phyloP scores from a whole-genome alignment of 371 early-diverging fungal genomes.

The Nematocida minor region DNA sequence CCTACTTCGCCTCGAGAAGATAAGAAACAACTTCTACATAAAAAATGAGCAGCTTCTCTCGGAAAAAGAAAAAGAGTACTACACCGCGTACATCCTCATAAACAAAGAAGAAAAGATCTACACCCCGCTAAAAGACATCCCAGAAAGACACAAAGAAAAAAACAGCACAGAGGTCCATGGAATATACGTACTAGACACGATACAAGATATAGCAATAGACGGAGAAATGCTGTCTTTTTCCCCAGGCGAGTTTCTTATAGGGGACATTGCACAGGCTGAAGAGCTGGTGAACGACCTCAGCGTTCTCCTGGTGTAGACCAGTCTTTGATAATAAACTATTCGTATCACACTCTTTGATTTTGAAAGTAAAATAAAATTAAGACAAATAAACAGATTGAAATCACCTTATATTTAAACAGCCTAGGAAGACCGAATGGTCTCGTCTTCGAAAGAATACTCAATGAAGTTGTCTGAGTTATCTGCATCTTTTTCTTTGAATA shows the following conservation, averaged over 20 bases:
- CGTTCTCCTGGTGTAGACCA: neutral
- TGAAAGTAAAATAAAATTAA: neutral
- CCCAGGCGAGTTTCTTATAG: conserved; percentile 42
- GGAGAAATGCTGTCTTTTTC: conserved; percentile 4
- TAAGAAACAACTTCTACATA: conserved; percentile 28
- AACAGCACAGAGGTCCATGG: conserved; percentile 2
- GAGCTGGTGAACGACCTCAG: conserved; percentile 1
- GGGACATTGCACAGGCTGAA: neutral
- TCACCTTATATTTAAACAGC: neutral
- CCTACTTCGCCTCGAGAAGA: conserved; percentile 33
- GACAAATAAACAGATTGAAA: neutral
- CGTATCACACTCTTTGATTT: neutral
- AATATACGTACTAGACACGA: conserved; percentile 26
- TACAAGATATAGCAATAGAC: conserved; percentile 18
- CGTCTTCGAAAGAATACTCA: conserved; percentile 47
- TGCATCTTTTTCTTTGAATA: conserved; percentile 29
- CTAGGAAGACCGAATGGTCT: neutral
- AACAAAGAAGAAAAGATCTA: neutral
- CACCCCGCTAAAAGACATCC: conserved; percentile 5
- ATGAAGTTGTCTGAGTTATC: neutral
- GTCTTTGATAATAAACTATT: neutral
- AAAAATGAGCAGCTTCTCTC: neutral
- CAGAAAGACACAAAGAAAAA: conserved; percentile 2
- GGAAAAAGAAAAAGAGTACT: conserved; percentile 1
- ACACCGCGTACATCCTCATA: neutral